Evolutionary conservation across 148 eudicot genomes (phyloP).

Genomic region (Camellia granthamiana): DNA sequence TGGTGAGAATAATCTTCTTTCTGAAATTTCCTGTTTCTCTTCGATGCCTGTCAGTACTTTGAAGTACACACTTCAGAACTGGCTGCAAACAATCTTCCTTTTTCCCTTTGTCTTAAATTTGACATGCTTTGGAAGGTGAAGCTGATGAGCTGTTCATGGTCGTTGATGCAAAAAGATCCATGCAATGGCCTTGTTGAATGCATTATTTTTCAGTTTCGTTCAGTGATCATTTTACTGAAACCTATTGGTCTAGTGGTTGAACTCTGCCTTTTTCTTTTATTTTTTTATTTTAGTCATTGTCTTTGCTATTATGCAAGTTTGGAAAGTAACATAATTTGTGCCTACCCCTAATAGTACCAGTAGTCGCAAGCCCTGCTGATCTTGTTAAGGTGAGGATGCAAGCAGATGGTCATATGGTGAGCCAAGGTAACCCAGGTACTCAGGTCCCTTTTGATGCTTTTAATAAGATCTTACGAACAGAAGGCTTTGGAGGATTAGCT

Average conservation of each 20-base stretch:
- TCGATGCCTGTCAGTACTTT: no score
- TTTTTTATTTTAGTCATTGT: background rate
- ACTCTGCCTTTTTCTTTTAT: background rate
- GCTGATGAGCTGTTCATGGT: background rate
- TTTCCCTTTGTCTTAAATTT: background rate
- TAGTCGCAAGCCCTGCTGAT: constrained; percentile 93
- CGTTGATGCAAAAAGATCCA: background rate
- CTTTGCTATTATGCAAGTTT: background rate
- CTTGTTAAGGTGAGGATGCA: constrained; percentile 89
- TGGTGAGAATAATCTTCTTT: background rate
- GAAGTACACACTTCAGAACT: background rate
- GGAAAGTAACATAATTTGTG: constrained; percentile 7
- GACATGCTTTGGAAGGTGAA: constrained; percentile 6
- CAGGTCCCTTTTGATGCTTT: constrained; percentile 62
- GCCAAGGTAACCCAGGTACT: constrained; percentile 72
- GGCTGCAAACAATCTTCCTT: background rate
- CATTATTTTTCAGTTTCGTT: background rate
- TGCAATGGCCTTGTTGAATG: background rate
- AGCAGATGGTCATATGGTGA: constrained; percentile 63
- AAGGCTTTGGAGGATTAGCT: constrained; percentile 64
- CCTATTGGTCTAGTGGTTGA: constrained; percentile 1
- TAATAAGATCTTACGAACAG: constrained; percentile 47
- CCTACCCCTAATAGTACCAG: constrained; percentile 44
- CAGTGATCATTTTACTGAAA: constrained; percentile 5
- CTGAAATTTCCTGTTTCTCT: no score